Conservation (phyloP, 2,329 filamentous ascomycete species). For the Fusarium sp. region DNA sequence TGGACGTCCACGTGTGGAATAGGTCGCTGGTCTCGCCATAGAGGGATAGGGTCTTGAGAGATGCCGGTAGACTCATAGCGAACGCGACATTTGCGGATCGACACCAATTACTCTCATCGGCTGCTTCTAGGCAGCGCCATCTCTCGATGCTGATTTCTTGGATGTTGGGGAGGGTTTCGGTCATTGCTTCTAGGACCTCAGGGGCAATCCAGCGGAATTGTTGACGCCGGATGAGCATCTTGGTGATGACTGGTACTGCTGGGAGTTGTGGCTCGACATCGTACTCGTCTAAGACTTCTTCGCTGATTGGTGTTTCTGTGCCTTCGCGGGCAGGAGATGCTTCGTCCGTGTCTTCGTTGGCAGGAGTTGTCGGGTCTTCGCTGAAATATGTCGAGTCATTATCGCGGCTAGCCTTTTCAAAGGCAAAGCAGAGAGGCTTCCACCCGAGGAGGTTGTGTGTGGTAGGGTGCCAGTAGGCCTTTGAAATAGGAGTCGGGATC, state of each 20-base stretch:
- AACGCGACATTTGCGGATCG: background rate
- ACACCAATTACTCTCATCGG: background rate
- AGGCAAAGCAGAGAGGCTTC: conserved; percentile 2
- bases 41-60: conserved; percentile 11
- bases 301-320: background rate
- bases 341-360: background rate
- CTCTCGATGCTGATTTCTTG: conserved; percentile 1
- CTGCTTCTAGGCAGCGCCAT: background rate
- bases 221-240: conserved; percentile 17
- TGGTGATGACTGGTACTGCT: background rate
- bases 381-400: background rate
- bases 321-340: rapidly evolving
- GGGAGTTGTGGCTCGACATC: background rate
- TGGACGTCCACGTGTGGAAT: background rate
- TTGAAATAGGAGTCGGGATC: background rate
- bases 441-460: conserved; percentile 14
- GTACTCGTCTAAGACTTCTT: background rate
- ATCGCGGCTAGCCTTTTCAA: background rate
- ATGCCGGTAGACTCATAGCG: background rate
- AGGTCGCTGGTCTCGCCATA: background rate
- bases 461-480: background rate
- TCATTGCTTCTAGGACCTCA: background rate
- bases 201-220: conserved; percentile 11
- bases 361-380: background rate
- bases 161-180: background rate